These are phyloP conservation scores for Physocladia obscura DNA, from an alignment of 192 early-diverging fungal species.

Conservation along the genomic window DNA sequence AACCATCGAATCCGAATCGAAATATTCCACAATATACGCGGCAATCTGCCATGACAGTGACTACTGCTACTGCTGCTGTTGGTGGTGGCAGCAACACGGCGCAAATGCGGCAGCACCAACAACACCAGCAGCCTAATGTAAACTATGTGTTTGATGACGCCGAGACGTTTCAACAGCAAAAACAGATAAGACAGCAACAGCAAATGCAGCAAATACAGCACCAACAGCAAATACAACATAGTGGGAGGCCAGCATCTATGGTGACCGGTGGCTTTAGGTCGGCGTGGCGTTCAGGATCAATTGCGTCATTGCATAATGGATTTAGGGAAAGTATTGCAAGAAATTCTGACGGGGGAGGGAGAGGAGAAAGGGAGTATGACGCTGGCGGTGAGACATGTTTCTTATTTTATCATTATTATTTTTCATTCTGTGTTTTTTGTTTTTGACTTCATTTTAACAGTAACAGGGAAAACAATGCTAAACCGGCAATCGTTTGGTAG, in stretches of 20 bases:
- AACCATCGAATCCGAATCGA: too few species aligned
- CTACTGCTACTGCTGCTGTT: too few species aligned
- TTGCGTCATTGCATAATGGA: too few species aligned
- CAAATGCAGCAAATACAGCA: too few species aligned
- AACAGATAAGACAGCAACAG: background rate
- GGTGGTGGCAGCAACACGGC: background rate
- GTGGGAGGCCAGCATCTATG: too few species aligned
- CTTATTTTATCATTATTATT: too few species aligned
- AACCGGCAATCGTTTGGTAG: background rate
- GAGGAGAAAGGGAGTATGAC: background rate
- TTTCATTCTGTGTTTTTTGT: background rate
- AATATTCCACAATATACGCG: too few species aligned
- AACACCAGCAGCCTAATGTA: background rate
- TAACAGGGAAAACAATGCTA: constrained; percentile 1
- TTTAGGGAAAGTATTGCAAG: background rate
- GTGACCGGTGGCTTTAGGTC: too few species aligned
- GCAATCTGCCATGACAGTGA: too few species aligned
- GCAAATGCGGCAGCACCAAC: background rate
- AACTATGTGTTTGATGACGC: background rate
- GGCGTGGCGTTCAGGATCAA: too few species aligned
- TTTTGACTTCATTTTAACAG: background rate
- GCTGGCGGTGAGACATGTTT: too few species aligned
- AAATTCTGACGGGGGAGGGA: background rate
- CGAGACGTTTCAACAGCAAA: background rate
- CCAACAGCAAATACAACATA: too few species aligned